These are phyloP conservation scores for Aspergillus homomorphus DNA, from an alignment of 495 filamentous ascomycete species.

Conservation along the genomic window DNA sequence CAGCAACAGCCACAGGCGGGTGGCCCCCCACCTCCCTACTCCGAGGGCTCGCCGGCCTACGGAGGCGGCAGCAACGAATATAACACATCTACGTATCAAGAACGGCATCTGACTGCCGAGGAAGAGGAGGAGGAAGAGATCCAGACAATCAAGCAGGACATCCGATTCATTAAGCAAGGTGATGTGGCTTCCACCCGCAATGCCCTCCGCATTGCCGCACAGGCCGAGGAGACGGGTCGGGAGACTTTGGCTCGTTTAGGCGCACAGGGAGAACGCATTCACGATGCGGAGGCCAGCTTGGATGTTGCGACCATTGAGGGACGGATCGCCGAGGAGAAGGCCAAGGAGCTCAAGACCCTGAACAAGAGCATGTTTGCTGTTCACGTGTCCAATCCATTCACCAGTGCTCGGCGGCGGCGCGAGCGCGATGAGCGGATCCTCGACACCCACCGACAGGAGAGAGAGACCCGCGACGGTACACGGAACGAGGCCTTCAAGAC, in stretches of 20 bases:
- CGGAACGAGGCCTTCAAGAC: conserved; percentile 60
- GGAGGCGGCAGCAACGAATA: conserved; percentile 47
- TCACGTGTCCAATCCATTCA: conserved; percentile 73
- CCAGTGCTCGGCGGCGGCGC: conserved; percentile 50
- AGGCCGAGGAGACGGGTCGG: conserved; percentile 69
- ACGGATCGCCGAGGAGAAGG: conserved; percentile 68
- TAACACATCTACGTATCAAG: conserved; percentile 59
- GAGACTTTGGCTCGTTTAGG: conserved; percentile 68
- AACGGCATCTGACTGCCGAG: conserved; percentile 72
- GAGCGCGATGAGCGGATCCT: conserved; percentile 61
- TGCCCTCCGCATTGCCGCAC: conserved; percentile 59
- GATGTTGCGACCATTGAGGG: conserved; percentile 67
- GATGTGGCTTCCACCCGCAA: conserved; percentile 70
- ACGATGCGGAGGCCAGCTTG: conserved; percentile 74
- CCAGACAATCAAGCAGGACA: conserved; percentile 66
- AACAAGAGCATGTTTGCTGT: conserved; percentile 84
- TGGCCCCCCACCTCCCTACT: conserved; percentile 44
- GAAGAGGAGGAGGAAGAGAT: conserved; percentile 69
- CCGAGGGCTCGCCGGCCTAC: conserved; percentile 39
- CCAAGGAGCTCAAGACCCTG: conserved; percentile 68
- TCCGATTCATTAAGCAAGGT: conserved; percentile 70
- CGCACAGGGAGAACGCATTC: conserved; percentile 70
- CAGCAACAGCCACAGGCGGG: conserved; percentile 39
- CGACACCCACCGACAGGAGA: conserved; percentile 61
- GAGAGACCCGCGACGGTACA: conserved; percentile 64